Evolutionary conservation across 441 rosid species (phyloP), one percentile per base, ranked within the genome.

Genomic region (Brassica hybrid): DNA sequence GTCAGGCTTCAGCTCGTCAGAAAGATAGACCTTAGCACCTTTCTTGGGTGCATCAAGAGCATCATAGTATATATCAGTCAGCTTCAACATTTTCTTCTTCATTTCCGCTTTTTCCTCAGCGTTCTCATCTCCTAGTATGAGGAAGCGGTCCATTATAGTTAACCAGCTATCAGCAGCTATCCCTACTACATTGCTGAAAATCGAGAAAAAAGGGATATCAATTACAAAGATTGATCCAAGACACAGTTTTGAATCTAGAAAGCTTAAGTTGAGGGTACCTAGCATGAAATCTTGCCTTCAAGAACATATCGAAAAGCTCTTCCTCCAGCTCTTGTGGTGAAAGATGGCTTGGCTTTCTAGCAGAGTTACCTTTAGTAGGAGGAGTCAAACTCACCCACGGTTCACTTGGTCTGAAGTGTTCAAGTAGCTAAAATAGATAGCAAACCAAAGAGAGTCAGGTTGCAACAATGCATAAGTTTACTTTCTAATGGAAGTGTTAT

Each of bases 31-130:
- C 90, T 83, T 84, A 72, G 89, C 90, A 1, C 87, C 74, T 18
- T 79, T 85, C 71, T 93, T 93, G 0, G 97, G 87, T 61, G 97
- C 97, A 86, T 93, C 98, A 14, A 94, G 70, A 67, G 99, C 94
- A 74, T 93, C 91, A 67, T 93, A 95, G 36, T 90, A 93, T 54
- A 85, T 67, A 72, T 91, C 85, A 32, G 88, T 76, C 65, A 91
- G 69, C 45, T n/a, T 80, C 0, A 14, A 16, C 30, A 93, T 69
- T 19, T 85, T 87, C 56, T 71, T 23, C 74, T 76, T 81, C 84
- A 86, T 66, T 10, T 1, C 18, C 12, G 2, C 43, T 78, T 68
- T 89, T 86, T 89, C 93, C n/a, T 41, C 65, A 3, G 68, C 32
- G 16, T 63, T 73, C 62, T 83, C 81, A 65, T 78, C 85, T 74